Evolutionary conservation across 2,329 filamentous ascomycete genomes (phyloP).

Genomic region (Neofusicoccum kwambonambiense): DNA sequence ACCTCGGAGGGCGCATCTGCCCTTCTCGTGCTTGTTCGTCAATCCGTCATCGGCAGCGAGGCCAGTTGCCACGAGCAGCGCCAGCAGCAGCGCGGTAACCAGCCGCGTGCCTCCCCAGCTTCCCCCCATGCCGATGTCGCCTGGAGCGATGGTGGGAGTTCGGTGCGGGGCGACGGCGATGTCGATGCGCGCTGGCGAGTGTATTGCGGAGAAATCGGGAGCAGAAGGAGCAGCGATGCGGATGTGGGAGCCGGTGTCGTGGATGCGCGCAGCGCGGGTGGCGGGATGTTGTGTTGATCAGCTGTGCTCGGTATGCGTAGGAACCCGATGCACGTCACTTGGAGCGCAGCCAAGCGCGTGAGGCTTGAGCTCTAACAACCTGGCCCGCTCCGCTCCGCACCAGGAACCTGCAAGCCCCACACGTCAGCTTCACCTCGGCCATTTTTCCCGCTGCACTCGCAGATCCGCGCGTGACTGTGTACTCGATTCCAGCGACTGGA

Average conservation of each 20-base stretch:
- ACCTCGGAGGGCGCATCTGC: slow-evolving; percentile 85
- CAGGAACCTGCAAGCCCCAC: slow-evolving; percentile 6
- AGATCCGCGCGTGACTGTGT: neutral
- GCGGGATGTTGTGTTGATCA: slow-evolving; percentile 11
- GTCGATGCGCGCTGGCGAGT: neutral
- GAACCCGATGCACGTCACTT: slow-evolving; percentile 9
- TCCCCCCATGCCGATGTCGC: slow-evolving; percentile 16
- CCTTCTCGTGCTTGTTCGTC: slow-evolving; percentile 70
- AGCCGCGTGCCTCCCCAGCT: slow-evolving; percentile 17
- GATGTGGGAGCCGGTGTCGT: neutral
- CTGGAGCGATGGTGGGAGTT: neutral
- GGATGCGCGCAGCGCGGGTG: neutral
- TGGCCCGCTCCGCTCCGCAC: neutral
- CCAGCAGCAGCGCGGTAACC: slow-evolving; percentile 13
- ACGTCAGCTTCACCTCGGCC: neutral
- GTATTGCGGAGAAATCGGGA: neutral
- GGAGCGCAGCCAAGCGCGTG: neutral
- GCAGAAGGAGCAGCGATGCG: neutral
- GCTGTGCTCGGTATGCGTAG: slow-evolving; percentile 8
- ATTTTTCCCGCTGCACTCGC: neutral
- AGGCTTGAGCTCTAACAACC: neutral
- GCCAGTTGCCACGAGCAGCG: neutral
- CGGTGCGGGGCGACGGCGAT: neutral
- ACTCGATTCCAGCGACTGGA: neutral
- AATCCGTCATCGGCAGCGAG: slow-evolving; percentile 25